Evolutionary conservation across 2,329 filamentous ascomycete genomes (phyloP).

Genomic region (Fusarium protoensiforme): DNA sequence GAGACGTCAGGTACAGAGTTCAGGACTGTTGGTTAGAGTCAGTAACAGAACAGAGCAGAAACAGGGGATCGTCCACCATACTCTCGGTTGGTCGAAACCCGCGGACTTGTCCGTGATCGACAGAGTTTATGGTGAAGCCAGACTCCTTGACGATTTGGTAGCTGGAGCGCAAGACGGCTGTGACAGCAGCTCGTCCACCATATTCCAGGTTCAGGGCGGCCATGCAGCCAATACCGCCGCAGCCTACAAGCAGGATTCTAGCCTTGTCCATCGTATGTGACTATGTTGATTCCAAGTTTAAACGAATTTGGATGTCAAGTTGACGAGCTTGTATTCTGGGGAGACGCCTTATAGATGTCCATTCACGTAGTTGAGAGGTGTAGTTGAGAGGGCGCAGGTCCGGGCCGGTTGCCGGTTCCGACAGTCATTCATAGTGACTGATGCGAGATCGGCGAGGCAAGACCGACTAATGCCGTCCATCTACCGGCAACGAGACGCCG

Average conservation of each 20-base stretch:
- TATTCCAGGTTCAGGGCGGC: constrained; percentile 38
- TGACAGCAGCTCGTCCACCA: constrained; percentile 35
- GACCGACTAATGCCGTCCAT: background rate
- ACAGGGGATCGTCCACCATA: background rate
- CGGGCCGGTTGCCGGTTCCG: constrained; percentile 21
- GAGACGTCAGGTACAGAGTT: constrained; percentile 32
- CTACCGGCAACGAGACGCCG: background rate
- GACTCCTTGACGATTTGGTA: constrained; percentile 32
- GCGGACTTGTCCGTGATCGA: constrained; percentile 36
- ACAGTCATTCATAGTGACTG: background rate
- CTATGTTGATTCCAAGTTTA: background rate
- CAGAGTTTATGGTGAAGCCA: constrained; percentile 38
- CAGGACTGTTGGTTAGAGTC: constrained; percentile 24
- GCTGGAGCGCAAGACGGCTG: constrained; percentile 40
- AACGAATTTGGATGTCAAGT: background rate
- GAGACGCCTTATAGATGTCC: background rate
- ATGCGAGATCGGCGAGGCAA: background rate
- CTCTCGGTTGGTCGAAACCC: constrained; percentile 37
- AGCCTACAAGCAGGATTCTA: constrained; percentile 33
- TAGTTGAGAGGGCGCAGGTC: constrained; percentile 26
- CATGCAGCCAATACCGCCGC: constrained; percentile 41
- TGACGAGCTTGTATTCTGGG: background rate
- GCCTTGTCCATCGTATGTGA: constrained; percentile 24
- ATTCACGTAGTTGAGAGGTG: background rate
- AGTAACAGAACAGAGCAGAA: background rate